These are phyloP conservation scores for Aspergillus steynii DNA, from an alignment of 495 filamentous ascomycete genomes.

Conservation along the genomic window DNA sequence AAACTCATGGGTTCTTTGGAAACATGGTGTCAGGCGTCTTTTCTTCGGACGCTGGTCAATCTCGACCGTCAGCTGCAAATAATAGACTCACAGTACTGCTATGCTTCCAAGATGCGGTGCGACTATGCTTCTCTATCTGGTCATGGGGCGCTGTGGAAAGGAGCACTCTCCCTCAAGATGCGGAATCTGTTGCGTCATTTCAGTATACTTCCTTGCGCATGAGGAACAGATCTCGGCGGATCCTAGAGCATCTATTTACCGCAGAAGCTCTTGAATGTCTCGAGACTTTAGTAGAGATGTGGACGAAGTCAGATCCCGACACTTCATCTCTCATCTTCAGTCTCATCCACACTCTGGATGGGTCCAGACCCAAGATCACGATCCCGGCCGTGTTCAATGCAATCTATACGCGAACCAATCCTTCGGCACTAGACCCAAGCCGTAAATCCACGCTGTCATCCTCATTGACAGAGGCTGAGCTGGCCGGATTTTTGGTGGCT, in stretches of 20 bases:
- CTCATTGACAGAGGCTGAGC: constrained; percentile 73
- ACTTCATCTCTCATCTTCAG: constrained; percentile 64
- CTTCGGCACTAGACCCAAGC: constrained; percentile 70
- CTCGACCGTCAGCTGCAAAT: constrained; percentile 80
- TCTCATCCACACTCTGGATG: constrained; percentile 87
- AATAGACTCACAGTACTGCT: constrained; percentile 89
- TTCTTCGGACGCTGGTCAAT: constrained; percentile 71
- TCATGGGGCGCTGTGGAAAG: constrained; percentile 76
- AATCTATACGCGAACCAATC: constrained; percentile 90
- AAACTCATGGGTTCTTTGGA: constrained; percentile 88
- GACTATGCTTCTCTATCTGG: constrained; percentile 92
- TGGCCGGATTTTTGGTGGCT: constrained; percentile 84
- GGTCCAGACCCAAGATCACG: constrained; percentile 86
- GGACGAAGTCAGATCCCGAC: constrained; percentile 55
- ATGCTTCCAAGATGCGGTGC: constrained; percentile 94
- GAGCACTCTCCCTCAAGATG: constrained; percentile 58
- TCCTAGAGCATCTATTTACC: constrained; percentile 89
- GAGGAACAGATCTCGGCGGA: constrained; percentile 80
- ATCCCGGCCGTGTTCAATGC: constrained; percentile 98
- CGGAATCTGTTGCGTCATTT: constrained; percentile 76
- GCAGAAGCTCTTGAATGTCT: constrained; percentile 94
- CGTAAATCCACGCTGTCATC: constrained; percentile 87
- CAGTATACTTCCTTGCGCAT: constrained; percentile 85
- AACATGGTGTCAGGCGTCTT: constrained; percentile 97
- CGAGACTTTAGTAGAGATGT: constrained; percentile 84